These are phyloP conservation scores for Collybiopsis confluens DNA, from an alignment of 768 basidiomycete genomes.

Conservation along the genomic window DNA sequence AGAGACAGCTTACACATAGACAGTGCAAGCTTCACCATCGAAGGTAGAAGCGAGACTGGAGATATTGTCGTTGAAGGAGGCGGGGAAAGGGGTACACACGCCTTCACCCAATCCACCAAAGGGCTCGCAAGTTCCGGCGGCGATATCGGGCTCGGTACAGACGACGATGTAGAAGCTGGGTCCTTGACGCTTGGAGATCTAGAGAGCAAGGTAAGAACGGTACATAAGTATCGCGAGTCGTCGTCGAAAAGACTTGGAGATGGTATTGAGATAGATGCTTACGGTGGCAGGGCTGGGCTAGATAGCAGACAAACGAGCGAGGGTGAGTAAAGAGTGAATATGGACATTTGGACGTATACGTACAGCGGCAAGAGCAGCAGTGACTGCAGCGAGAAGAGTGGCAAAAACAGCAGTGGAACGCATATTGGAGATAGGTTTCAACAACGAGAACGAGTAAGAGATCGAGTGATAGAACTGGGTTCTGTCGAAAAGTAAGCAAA, in stretches of 20 bases:
- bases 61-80: background rate
- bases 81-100: background rate
- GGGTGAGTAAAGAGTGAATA: background rate
- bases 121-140: background rate
- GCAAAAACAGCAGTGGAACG: background rate
- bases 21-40: background rate
- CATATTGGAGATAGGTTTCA: background rate
- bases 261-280: no score
- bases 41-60: background rate
- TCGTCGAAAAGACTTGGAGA: no score
- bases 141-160: background rate
- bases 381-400: background rate
- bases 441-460: background rate
- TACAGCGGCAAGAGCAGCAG: background rate
- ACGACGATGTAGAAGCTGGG: background rate
- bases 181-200: background rate
- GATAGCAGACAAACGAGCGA: no score
- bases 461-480: no score
- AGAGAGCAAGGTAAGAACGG: no score
- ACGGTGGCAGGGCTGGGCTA: background rate
- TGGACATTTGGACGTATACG: no score
- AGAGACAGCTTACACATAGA: background rate
- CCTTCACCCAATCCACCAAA: background rate
- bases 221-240: no score
- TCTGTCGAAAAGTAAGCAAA: no score